These are phyloP conservation scores for Apostasia ramifera DNA, from an alignment of 106 monocot species.

Conservation along the genomic window DNA sequence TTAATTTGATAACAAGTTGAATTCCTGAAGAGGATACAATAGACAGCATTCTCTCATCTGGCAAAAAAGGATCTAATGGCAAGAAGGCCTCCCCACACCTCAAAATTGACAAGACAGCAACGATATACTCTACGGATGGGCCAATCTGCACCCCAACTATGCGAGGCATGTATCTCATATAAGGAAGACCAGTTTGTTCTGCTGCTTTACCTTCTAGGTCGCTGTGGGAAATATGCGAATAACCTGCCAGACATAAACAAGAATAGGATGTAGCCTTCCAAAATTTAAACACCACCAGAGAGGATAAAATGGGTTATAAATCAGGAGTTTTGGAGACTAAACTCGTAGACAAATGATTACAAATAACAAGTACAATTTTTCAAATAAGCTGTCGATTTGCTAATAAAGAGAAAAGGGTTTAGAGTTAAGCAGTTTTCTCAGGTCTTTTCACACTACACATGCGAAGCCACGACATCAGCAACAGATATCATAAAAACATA, in stretches of 20 bases:
- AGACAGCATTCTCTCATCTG: slow-evolving; percentile 53
- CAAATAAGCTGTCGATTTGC: background rate
- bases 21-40: slow-evolving; percentile 48
- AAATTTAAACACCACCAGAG: background rate
- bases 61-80: slow-evolving; percentile 83
- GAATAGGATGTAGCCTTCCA: background rate
- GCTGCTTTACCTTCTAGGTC: background rate
- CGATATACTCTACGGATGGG: slow-evolving; percentile 83
- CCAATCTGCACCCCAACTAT: slow-evolving; percentile 64
- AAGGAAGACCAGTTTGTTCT: background rate
- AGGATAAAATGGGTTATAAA: background rate
- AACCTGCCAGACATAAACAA: background rate
- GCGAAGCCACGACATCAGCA: too few species aligned
- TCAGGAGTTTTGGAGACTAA: too few species aligned
- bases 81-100: slow-evolving; percentile 84
- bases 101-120: slow-evolving; percentile 65
- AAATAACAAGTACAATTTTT: too few species aligned
- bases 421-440: too few species aligned
- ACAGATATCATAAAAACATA: too few species aligned
- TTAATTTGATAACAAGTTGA: slow-evolving; percentile 30
- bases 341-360: too few species aligned
- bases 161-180: slow-evolving; percentile 15
- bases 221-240: background rate
- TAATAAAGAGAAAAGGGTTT: background rate
- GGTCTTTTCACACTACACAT: too few species aligned